These are phyloP conservation scores for Monilinia fructicola DNA, from an alignment of 2,329 filamentous ascomycete genomes.

Conservation along the genomic window DNA sequence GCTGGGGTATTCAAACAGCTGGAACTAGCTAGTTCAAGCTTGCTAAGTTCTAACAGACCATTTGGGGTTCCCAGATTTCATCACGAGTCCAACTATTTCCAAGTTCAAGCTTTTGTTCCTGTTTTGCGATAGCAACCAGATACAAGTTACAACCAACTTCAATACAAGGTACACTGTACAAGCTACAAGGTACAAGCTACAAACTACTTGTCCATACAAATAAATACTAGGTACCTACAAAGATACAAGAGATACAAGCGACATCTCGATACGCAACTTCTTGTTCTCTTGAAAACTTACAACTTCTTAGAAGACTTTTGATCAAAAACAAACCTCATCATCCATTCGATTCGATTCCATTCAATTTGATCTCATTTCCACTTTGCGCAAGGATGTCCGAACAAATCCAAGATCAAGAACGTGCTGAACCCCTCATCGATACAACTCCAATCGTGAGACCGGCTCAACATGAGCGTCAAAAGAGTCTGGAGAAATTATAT, in stretches of 20 bases:
- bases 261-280: too few relatives aligned
- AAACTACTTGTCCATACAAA: too few relatives aligned
- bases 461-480: conserved; percentile 52
- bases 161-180: too few relatives aligned
- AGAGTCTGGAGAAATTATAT: conserved; percentile 72
- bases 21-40: too few relatives aligned
- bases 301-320: too few relatives aligned
- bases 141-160: neutral
- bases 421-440: conserved; percentile 31
- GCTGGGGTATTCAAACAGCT: neutral
- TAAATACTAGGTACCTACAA: too few relatives aligned
- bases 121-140: conserved; percentile 3
- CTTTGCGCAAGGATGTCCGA: conserved; percentile 26
- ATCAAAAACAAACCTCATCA: too few relatives aligned
- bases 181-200: too few relatives aligned
- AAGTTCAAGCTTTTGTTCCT: neutral
- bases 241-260: too few relatives aligned
- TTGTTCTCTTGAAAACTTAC: too few relatives aligned
- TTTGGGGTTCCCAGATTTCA: neutral
- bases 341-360: neutral
- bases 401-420: conserved; percentile 21
- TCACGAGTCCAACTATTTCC: neutral
- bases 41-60: neutral
- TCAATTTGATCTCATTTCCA: too few relatives aligned
- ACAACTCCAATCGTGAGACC: conserved; percentile 55